These are phyloP conservation scores for Magnolia officinalis DNA, from an alignment of 164 flowering plant genomes.

Conservation along the genomic window DNA sequence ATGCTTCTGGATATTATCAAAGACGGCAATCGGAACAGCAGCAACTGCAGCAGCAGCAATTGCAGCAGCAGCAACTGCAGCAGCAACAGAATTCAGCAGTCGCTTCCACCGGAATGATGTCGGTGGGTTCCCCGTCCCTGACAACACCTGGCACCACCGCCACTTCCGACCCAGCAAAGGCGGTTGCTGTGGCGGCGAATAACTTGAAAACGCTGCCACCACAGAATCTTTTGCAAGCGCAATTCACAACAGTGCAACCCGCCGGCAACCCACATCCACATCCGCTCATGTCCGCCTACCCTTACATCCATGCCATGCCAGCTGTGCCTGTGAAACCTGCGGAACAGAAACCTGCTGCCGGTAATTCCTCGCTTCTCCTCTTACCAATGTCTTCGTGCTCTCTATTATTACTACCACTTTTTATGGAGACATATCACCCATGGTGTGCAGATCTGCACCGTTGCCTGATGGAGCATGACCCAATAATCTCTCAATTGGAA, in stretches of 20 bases:
- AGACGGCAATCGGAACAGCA: constrained; percentile 47
- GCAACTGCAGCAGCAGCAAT: constrained; percentile 39
- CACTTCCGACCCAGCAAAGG: constrained; percentile 63
- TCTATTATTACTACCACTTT: neutral
- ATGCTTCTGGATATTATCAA: constrained; percentile 45
- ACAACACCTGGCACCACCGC: constrained; percentile 26
- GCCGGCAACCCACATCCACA: constrained; percentile 37
- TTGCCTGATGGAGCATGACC: neutral
- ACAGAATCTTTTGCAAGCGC: constrained; percentile 41
- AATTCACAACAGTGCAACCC: constrained; percentile 41
- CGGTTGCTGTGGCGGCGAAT: constrained; percentile 35
- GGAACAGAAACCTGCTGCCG: constrained; percentile 81
- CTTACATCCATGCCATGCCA: constrained; percentile 57
- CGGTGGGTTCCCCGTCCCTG: constrained; percentile 37
- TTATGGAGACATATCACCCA: neutral
- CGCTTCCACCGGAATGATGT: constrained; percentile 54
- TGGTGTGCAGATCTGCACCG: neutral
- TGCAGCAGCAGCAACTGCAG: constrained; percentile 32
- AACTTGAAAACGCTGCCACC: constrained; percentile 42
- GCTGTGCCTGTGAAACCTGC: constrained; percentile 64
- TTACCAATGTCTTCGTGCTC: neutral
- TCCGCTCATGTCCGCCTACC: constrained; percentile 37
- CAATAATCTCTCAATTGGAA: neutral
- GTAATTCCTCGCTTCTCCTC: constrained; percentile 23
- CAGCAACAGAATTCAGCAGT: constrained; percentile 35